These are phyloP conservation scores for Phytophthora meadii DNA, from an alignment of 352 stramenopile species.

Conservation along the genomic window DNA sequence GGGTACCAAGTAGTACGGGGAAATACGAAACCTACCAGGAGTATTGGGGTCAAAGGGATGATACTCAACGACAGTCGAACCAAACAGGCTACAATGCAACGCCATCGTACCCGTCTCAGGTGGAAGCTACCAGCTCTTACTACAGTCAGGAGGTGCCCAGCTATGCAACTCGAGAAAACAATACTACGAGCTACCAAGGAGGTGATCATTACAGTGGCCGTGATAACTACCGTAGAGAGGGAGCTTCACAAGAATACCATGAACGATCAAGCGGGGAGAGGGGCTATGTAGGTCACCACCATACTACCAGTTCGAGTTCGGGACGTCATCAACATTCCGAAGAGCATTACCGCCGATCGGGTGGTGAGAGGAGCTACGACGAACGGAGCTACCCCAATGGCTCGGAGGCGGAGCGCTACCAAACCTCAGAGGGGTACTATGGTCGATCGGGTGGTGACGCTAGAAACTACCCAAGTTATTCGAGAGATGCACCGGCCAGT, in stretches of 20 bases:
- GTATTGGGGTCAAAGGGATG: slow-evolving; percentile 24
- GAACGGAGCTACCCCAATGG: background rate
- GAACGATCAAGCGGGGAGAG: slow-evolving; percentile 1
- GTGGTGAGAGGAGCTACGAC: slow-evolving; percentile 5
- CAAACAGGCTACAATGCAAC: background rate
- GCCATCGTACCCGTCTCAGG: background rate
- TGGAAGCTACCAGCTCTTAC: background rate
- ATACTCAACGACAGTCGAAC: background rate
- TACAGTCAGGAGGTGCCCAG: background rate
- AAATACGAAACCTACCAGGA: slow-evolving; percentile 34
- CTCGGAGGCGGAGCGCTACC: background rate
- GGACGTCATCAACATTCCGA: slow-evolving; percentile 7
- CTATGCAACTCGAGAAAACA: slow-evolving; percentile 3
- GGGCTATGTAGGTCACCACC: slow-evolving; percentile 1
- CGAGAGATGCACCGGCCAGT: slow-evolving; percentile 1
- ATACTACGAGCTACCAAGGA: background rate
- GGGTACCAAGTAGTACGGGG: background rate
- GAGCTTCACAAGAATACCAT: background rate
- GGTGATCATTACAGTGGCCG: background rate
- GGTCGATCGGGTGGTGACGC: slow-evolving; percentile 1
- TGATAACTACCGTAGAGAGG: slow-evolving; percentile 7
- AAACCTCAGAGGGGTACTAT: background rate
- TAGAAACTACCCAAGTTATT: slow-evolving; percentile 7
- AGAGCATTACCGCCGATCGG: slow-evolving; percentile 3
- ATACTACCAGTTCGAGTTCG: background rate